Evolutionary conservation across 2,329 filamentous ascomycete species (phyloP), one percentile per base, ranked within the genome.

Genomic region (Triangularia setosa): DNA sequence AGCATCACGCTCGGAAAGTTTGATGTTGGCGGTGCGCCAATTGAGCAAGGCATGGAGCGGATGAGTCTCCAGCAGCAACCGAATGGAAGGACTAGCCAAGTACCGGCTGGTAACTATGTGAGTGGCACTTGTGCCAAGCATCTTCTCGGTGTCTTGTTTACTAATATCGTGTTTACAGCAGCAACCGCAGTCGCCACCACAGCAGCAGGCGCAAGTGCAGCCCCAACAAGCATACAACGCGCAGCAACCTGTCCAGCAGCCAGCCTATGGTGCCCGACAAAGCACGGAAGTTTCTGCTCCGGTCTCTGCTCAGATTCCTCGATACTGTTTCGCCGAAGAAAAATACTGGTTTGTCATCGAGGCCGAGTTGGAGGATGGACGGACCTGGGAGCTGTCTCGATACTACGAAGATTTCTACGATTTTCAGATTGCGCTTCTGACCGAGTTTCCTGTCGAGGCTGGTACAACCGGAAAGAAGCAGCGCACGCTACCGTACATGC

Each of bases 331-430:
- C 73, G 92, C 93, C 65, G 94, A 98, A 74, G 93, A 97, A 71
- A 97, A 97, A 76, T 98, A 98, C 78, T 98, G 95, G 92, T 99
- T 98, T 73, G 91, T 97, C 62, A 94, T 99, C 65, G 93, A 97
- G 76, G 92, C 91, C 24, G 85, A 89, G 72, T 86, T 98, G 76
- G 92, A 97, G 73, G 93, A 98, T 74, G 93, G 93, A 57, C 86
- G 91, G 56, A 89, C 91, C 73, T 98, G 93, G 93, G 93, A 97
- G 75, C 80, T 99, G 58, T 94, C 92, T 44, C 88, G 95, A 68
- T 95, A 96, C 74, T 99, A 99, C 74, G 93, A 98, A 76, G 95
- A 98, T 79, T 99, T 99, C 75, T 99, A 98, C 79, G 95, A 98
- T 76, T 94, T 98, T 76, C 95, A 99, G 76, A 98, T 98, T 73